These are phyloP conservation scores for Anethum foeniculum DNA, from an alignment of 140 eudicot genomes.

Conservation along the genomic window DNA sequence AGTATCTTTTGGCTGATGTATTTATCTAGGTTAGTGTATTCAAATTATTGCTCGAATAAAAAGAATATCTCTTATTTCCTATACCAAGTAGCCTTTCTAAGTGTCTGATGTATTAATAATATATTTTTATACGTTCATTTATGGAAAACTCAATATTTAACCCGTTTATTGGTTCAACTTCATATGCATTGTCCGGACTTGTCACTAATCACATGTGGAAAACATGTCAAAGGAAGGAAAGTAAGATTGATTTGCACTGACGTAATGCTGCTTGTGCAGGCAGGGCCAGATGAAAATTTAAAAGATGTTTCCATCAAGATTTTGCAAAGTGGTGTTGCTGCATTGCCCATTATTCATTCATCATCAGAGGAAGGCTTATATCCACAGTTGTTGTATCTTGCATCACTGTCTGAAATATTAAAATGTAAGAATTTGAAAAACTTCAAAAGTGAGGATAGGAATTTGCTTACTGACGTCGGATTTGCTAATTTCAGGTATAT, in stretches of 20 bases:
- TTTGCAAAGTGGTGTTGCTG: constrained; percentile 61
- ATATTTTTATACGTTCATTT: background rate
- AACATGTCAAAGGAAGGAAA: background rate
- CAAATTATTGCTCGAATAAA: background rate
- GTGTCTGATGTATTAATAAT: background rate
- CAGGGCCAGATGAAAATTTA: constrained; percentile 79
- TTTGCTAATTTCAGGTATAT: constrained; percentile 65
- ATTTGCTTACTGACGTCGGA: constrained; percentile 24
- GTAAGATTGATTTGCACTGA: background rate
- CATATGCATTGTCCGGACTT: background rate
- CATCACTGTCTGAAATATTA: constrained; percentile 78
- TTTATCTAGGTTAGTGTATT: background rate
- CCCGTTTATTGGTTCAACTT: background rate
- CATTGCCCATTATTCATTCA: constrained; percentile 74
- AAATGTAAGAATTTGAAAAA: constrained; percentile 40
- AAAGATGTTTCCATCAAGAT: constrained; percentile 69
- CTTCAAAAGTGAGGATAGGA: background rate
- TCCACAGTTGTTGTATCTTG: constrained; percentile 88
- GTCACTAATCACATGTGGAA: background rate
- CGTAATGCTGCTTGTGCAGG: constrained; percentile 40
- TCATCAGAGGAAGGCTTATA: constrained; percentile 59
- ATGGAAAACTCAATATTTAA: background rate
- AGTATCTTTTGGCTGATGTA: background rate
- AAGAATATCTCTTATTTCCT: background rate
- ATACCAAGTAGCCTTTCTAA: background rate